These are phyloP conservation scores for Malus hybrid DNA, from an alignment of 331 rosid species.

Conservation along the genomic window DNA sequence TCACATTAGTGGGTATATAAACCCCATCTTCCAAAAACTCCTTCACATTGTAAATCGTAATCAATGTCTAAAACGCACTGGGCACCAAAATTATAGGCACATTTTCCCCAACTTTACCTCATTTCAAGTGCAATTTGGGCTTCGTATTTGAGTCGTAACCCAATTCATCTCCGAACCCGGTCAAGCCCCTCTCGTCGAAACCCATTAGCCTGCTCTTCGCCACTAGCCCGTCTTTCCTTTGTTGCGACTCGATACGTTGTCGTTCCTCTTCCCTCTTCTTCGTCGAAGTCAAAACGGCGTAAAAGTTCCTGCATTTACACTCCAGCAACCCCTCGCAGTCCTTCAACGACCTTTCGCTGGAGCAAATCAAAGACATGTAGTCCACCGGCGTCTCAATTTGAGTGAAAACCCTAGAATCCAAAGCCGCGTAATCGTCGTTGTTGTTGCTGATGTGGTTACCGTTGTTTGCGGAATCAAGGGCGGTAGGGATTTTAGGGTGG, in stretches of 20 bases:
- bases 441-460: background rate
- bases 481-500: constrained; percentile 35
- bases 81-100: constrained; percentile 84
- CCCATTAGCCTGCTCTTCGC: constrained; percentile 85
- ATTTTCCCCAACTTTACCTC: constrained; percentile 73
- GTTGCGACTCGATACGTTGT: constrained; percentile 76
- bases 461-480: background rate
- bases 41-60: constrained; percentile 80
- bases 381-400: constrained; percentile 17
- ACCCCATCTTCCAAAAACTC: constrained; percentile 88
- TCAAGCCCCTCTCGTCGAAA: constrained; percentile 56
- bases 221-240: constrained; percentile 85
- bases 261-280: constrained; percentile 90
- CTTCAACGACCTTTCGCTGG: constrained; percentile 66
- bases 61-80: constrained; percentile 75
- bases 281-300: constrained; percentile 57
- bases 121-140: constrained; percentile 65
- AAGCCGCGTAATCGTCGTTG: background rate
- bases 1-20: constrained; percentile 69
- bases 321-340: constrained; percentile 70
- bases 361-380: constrained; percentile 42
- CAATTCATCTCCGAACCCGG: constrained; percentile 53
- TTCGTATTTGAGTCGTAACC: constrained; percentile 54
- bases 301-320: constrained; percentile 74
- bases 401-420: constrained; percentile 1